A percentile compares a stretch with the other conserved stretches of the same genome.
These are phyloP conservation scores for Russula abietina DNA, from an alignment of 768 basidiomycete species.

Conservation along the genomic window DNA sequence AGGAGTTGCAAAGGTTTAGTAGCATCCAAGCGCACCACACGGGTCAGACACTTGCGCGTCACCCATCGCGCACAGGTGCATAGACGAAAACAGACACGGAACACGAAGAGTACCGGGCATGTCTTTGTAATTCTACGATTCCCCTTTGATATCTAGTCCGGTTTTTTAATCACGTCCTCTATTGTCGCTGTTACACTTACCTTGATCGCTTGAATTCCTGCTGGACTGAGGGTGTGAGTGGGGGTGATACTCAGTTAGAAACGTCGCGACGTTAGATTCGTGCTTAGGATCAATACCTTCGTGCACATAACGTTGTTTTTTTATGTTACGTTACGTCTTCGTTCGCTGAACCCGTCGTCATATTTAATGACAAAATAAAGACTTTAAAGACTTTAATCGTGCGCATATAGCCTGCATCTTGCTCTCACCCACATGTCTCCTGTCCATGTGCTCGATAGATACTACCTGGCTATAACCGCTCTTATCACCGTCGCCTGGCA, in stretches of 20 bases:
- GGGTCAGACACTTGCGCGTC: slow-evolving; percentile 71
- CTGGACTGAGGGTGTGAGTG: slow-evolving; percentile 4
- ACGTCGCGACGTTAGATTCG: not conserved
- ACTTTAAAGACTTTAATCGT: not conserved
- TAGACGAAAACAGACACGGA: slow-evolving; percentile 28
- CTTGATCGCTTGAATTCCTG: not conserved
- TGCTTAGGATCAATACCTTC: not conserved
- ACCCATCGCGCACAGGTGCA: slow-evolving; percentile 50
- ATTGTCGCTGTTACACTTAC: not conserved
- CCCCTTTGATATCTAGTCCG: slow-evolving; percentile 1
- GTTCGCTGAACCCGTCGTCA: not conserved
- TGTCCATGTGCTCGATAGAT: slow-evolving; percentile 39
- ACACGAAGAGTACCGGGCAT: slow-evolving; percentile 6
- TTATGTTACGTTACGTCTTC: not conserved
- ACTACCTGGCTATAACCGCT: slow-evolving; percentile 45
- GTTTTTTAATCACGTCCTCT: not conserved
- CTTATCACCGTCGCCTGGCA: slow-evolving; percentile 55
- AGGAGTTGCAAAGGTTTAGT: slow-evolving; percentile 81
- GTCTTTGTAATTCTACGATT: slow-evolving; percentile 13
- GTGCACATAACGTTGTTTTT: not conserved
- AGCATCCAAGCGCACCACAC: slow-evolving; percentile 76
- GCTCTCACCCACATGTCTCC: not conserved
- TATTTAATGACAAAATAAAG: slow-evolving; percentile 13
- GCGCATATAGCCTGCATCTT: not conserved
- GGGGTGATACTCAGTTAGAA: not conserved